Evolutionary conservation across 2,329 filamentous ascomycete species (phyloP), one percentile per base, ranked within the genome.

Genomic region (Colletotrichum sp.): DNA sequence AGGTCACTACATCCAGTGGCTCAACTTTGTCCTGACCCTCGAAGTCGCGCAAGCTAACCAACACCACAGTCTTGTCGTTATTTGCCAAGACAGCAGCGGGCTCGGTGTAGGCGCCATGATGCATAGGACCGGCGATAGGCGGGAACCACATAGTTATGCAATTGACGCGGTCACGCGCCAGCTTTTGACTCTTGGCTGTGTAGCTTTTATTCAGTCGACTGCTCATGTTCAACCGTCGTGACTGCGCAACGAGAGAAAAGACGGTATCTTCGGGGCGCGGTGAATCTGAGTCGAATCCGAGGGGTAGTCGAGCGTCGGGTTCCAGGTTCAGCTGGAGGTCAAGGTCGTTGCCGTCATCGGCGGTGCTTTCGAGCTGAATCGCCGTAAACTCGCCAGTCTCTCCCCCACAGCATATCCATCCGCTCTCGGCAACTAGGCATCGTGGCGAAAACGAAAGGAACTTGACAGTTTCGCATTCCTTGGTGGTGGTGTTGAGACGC

Each of bases 371-470:
- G 16, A 96, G 87, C 79, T 91, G 92, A 81, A 98, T 94, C 71
- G 95, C 93, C 34, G 95, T 93, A 82, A 98, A 98, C 82, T 98
- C 94, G 73, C 97, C 97, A 78, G 92, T 92, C 80, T 98, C 94
- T 75, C 96, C 96, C 63, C 96, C 97, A 63, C 96, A 95, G 80
- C 95, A 98, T 48, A 99, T 90, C 94, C 95, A 99, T 68, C 96
- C 96, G 80, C 95, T 91, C 69, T 93, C 93, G 9, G 95, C 94
- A n/a, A 95, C 94, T 8, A 98, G 91, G 84, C 96, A 99, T 85
- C 95, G 92, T n/a, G 96, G 94, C 80, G 84, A 91, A 84, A 93
- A 97, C 79, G 89, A 92, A 79, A 96, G 88, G 34, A 92, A 88
- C 68, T 92, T 95, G 83, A 95, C 92, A 77, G 91, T 93, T 85